A percentile compares a stretch with the other conserved stretches of the same genome.
Conservation (phyloP, 495 filamentous ascomycete species). For the Hypoxylon trugodes region DNA sequence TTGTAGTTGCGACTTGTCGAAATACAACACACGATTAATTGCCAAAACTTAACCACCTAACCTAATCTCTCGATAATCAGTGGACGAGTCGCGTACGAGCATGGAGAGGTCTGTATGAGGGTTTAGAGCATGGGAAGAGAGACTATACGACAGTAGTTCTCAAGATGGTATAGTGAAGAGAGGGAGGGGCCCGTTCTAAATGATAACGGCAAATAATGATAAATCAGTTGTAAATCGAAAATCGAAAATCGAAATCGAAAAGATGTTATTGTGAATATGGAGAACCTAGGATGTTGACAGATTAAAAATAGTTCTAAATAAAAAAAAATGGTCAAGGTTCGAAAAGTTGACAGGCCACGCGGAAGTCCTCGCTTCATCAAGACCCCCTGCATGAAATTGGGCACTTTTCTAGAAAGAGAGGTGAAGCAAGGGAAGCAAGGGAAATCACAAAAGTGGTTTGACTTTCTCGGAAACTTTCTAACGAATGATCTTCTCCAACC, state of each 20-base stretch:
- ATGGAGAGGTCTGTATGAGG: constrained; percentile 10
- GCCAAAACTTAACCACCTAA: constrained; percentile 26
- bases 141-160: background rate
- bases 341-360: constrained; percentile 28
- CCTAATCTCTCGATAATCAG: constrained; percentile 28
- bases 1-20: constrained; percentile 9
- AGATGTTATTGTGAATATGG: background rate
- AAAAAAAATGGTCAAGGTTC: constrained; percentile 25
- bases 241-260: too few species aligned
- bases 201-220: too few species aligned
- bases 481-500: constrained; percentile 13
- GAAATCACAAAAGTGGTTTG: constrained; percentile 31
- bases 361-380: constrained; percentile 27
- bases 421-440: constrained; percentile 5
- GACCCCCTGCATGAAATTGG: constrained; percentile 44
- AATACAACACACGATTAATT: constrained; percentile 24
- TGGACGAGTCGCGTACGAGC: constrained; percentile 22
- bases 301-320: constrained; percentile 27
- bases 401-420: constrained; percentile 37
- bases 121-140: constrained; percentile 23
- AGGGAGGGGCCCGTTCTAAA: background rate
- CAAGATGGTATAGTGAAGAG: too few species aligned
- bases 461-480: constrained; percentile 23
- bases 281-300: constrained; percentile 22
- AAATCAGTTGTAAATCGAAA: too few species aligned